Percentiles rank a stretch among this genome's conserved stretches.
Conservation (phyloP, 2,329 filamentous ascomycete species). For the Beauveria scarabaeidicola region DNA sequence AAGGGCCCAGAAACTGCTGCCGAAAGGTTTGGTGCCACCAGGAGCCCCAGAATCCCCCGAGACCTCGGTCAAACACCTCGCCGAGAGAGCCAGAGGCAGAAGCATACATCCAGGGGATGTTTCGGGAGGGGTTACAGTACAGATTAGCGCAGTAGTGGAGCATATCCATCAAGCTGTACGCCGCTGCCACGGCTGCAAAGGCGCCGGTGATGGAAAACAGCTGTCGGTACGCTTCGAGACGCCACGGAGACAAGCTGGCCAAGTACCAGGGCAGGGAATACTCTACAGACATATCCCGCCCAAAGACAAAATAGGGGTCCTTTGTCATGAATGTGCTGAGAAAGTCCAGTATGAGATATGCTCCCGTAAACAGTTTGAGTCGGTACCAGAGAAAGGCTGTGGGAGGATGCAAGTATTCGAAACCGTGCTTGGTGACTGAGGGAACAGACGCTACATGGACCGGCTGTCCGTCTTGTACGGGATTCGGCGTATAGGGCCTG, state of each 20-base stretch:
- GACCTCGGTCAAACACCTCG: slow-evolving; percentile 56
- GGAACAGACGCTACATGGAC: slow-evolving; percentile 35
- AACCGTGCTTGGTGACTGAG: slow-evolving; percentile 36
- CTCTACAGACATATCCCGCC: slow-evolving; percentile 28
- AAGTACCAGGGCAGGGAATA: slow-evolving; percentile 36
- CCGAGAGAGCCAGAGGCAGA: slow-evolving; percentile 46
- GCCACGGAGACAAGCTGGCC: slow-evolving; percentile 29
- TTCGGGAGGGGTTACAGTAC: slow-evolving; percentile 41
- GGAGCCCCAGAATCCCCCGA: slow-evolving; percentile 73
- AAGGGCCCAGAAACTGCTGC: slow-evolving; percentile 56
- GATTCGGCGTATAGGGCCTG: slow-evolving; percentile 31
- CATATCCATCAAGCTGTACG: slow-evolving; percentile 54
- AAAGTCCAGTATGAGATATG: slow-evolving; percentile 62
- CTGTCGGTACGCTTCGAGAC: slow-evolving; percentile 49
- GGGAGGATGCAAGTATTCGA: slow-evolving; percentile 33
- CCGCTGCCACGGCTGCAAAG: slow-evolving; percentile 49
- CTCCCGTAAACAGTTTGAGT: slow-evolving; percentile 37
- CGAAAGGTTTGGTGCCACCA: slow-evolving; percentile 94
- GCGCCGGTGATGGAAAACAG: slow-evolving; percentile 48
- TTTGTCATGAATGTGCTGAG: slow-evolving; percentile 60
- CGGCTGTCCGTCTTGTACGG: slow-evolving; percentile 24
- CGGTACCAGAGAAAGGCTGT: slow-evolving; percentile 36
- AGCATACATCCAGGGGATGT: slow-evolving; percentile 45
- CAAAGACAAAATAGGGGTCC: slow-evolving; percentile 68
- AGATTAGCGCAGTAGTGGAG: slow-evolving; percentile 41